These are phyloP conservation scores for Fusarium sp. DNA, from an alignment of 2,329 filamentous ascomycete species.

Conservation along the genomic window DNA sequence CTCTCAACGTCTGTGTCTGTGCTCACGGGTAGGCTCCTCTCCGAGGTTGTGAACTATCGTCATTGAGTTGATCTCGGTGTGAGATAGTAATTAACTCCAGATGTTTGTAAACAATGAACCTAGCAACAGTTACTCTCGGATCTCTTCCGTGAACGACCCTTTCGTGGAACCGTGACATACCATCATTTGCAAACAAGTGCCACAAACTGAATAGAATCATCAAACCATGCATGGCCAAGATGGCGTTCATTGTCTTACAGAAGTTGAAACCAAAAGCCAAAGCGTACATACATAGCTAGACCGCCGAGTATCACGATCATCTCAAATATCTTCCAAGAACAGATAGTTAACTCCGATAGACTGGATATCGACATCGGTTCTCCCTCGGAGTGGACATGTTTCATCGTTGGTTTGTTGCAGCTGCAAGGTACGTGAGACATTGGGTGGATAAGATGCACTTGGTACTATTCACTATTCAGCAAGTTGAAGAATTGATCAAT, in stretches of 20 bases:
- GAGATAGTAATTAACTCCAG: not conserved
- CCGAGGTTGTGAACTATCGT: not conserved
- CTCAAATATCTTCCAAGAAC: not conserved
- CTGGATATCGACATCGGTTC: slow-evolving; percentile 12
- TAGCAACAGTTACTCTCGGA: not conserved
- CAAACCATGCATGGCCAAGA: not conserved
- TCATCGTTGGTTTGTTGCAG: slow-evolving; percentile 21
- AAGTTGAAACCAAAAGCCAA: slow-evolving; percentile 10
- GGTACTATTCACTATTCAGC: not conserved
- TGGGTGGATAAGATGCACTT: not conserved
- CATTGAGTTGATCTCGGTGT: not conserved
- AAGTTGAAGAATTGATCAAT: not conserved
- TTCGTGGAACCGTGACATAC: not conserved
- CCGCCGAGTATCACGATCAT: not conserved
- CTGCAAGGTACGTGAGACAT: slow-evolving; percentile 40
- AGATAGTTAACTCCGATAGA: not conserved
- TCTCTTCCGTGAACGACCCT: not conserved
- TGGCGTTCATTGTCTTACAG: not conserved
- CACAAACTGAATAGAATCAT: not conserved
- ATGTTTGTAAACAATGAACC: slow-evolving; percentile 3
- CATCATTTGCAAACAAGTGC: not conserved
- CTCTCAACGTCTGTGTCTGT: not conserved
- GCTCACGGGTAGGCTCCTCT: slow-evolving; percentile 12
- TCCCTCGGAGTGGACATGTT: slow-evolving; percentile 27
- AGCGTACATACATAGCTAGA: not conserved